Base-by-base conservation (phyloP, 352 stramenopile species). In the Phytophthora megakarya region DNA sequence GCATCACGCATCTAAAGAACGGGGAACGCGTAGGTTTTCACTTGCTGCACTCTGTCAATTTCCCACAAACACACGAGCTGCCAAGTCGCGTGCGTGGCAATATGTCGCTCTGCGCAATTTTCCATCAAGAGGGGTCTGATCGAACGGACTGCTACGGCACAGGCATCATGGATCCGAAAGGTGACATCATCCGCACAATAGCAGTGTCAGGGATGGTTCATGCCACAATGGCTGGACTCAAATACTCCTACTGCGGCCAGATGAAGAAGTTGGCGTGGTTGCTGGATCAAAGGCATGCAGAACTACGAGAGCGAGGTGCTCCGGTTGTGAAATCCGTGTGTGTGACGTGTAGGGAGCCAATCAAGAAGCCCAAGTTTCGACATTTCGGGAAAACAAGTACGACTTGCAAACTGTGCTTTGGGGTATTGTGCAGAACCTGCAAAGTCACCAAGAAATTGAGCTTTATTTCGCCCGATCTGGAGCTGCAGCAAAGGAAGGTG, bases 81-180 rank as follows among this genome's bases (percentile, higher is more conserved):
- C 65, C 65, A 3, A 35, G 39, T 26, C 61, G 61, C 19, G 37
- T 72, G 3, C 65, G 75, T 7, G 75, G 72, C 32, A 80, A 79
- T 45, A 73, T 84, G 26, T 80, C 75, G 1, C 61, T 79, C 18
- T 75, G 68, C 25, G 66, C 39, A 5, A 46, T 80, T 21, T 80
- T 75, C 54, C 65, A 67, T 40, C 59, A 73, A 26, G 46, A 60
- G 26, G 59, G 40, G 5, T 21, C 46, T 0, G 61, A 68, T 35
- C 26, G 22, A 33, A 68, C 61, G 4, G 65, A 73, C 18, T 65
- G 52, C 16, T 39, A 32, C 15, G 65, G 53, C 1, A 53, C 33
- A 3, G 58, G 50, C 4, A 51, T 73, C 21, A 65, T 73, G 45
- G 48, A 73, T 21, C 59, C 65, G 11, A 25, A 12, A 18, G 60